Percentiles rank a stretch among this genome's conserved stretches.
Evolutionary conservation across 805 yeast species (phyloP).

Genomic region (Cyberlindnera amylophila): DNA sequence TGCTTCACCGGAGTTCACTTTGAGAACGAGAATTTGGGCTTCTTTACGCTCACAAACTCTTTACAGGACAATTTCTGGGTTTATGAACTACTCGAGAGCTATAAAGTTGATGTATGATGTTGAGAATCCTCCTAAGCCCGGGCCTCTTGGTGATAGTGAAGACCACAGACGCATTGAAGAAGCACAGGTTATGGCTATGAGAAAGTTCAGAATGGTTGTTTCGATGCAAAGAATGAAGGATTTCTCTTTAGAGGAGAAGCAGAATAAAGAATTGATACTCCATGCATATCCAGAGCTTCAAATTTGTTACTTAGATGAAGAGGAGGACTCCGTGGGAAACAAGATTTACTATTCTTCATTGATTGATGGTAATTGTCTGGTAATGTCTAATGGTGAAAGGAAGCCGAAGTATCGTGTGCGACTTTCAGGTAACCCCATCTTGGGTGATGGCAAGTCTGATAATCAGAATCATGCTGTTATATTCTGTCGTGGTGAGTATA

Average conservation of each 20-base stretch:
- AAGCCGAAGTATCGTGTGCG: slow-evolving; percentile 62
- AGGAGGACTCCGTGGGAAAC: slow-evolving; percentile 28
- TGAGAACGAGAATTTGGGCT: slow-evolving; percentile 85
- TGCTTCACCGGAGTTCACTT: slow-evolving; percentile 56
- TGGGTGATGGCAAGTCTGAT: slow-evolving; percentile 96
- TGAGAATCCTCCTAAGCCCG: slow-evolving; percentile 47
- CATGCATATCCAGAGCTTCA: slow-evolving; percentile 70
- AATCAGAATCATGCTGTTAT: slow-evolving; percentile 87
- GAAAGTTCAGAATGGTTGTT: slow-evolving; percentile 77
- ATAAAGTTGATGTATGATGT: slow-evolving; percentile 62
- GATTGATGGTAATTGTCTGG: slow-evolving; percentile 52
- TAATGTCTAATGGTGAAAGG: too few species aligned
- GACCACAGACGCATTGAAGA: slow-evolving; percentile 54
- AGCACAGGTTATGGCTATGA: slow-evolving; percentile 65
- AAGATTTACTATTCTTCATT: slow-evolving; percentile 58
- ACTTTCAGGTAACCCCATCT: slow-evolving; percentile 88
- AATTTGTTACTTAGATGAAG: slow-evolving; percentile 51
- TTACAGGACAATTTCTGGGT: slow-evolving; percentile 80
- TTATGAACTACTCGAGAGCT: slow-evolving; percentile 74
- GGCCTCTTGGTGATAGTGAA: slow-evolving; percentile 23
- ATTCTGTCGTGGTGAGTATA: slow-evolving; percentile 89
- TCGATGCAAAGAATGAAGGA: slow-evolving; percentile 83
- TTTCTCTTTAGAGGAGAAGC: slow-evolving; percentile 60
- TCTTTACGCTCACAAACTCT: slow-evolving; percentile 80
- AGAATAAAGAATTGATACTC: slow-evolving; percentile 53